Conservation (phyloP, 1,139 yeast species). For the Nakaseomyces kungkrabaensis region DNA sequence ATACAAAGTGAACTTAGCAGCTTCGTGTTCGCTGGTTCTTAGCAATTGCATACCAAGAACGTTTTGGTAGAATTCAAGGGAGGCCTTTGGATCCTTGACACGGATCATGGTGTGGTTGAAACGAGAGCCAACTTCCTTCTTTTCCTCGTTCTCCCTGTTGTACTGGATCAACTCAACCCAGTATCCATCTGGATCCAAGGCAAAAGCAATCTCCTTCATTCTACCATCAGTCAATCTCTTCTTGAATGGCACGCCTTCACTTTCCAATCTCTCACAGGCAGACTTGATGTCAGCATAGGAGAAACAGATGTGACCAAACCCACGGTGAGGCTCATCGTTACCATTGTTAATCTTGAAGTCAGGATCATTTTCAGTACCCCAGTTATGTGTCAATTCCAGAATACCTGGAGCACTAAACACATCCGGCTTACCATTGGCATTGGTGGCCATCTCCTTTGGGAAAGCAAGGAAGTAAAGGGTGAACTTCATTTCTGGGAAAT, state of each 20-base stretch:
- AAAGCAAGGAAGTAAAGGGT: slow-evolving; percentile 62
- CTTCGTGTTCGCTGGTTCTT: slow-evolving; percentile 44
- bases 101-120: slow-evolving; percentile 92
- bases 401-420: slow-evolving; percentile 57
- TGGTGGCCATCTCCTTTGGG: slow-evolving; percentile 35
- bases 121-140: slow-evolving; percentile 40
- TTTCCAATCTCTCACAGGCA: slow-evolving; percentile 48
- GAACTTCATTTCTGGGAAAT: slow-evolving; percentile 47
- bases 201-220: slow-evolving; percentile 87
- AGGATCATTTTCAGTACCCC: slow-evolving; percentile 60
- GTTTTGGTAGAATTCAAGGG: slow-evolving; percentile 67
- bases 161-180: slow-evolving; percentile 89
- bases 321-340: slow-evolving; percentile 72
- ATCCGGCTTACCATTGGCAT: slow-evolving; percentile 35
- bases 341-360: slow-evolving; percentile 63
- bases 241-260: slow-evolving; percentile 59
- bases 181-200: slow-evolving; percentile 89
- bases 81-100: slow-evolving; percentile 70
- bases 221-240: slow-evolving; percentile 83
- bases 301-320: slow-evolving; percentile 89
- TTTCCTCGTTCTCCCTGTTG: slow-evolving; percentile 29
- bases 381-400: slow-evolving; percentile 74
- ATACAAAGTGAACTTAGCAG: slow-evolving; percentile 74
- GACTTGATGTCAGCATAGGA: slow-evolving; percentile 70
- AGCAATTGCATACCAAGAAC: slow-evolving; percentile 72